Evolutionary conservation across 495 filamentous ascomycete species (phyloP).

Genomic region (Pseudevernia furfuracea): DNA sequence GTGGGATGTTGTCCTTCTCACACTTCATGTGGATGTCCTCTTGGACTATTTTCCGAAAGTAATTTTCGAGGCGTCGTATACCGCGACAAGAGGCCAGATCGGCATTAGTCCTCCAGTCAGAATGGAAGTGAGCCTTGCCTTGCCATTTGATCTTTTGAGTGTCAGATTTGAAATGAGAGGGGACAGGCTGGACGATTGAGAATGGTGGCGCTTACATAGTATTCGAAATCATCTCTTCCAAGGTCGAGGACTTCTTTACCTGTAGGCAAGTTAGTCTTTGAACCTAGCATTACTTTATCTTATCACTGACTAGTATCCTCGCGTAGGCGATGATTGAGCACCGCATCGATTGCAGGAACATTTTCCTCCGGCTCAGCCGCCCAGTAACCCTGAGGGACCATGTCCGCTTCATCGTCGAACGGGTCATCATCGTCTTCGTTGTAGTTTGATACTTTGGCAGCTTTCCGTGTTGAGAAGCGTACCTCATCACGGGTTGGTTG

Average conservation of each 20-base stretch:
- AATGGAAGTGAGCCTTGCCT: conserved; percentile 85
- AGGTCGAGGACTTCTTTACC: conserved; percentile 43
- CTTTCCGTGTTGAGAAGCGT: conserved; percentile 83
- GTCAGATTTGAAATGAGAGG: conserved; percentile 11
- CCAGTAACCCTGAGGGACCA: conserved; percentile 56
- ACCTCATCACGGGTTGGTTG: conserved; percentile 62
- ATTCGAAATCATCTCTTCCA: conserved; percentile 78
- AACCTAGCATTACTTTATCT: background rate
- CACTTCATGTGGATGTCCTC: conserved; percentile 63
- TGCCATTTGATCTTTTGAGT: conserved; percentile 81
- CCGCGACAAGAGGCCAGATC: conserved; percentile 61
- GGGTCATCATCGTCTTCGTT: conserved; percentile 76
- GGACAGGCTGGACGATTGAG: background rate
- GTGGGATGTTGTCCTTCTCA: conserved; percentile 61
- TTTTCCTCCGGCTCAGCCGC: conserved; percentile 55
- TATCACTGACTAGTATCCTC: conserved; percentile 50
- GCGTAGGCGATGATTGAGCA: conserved; percentile 76
- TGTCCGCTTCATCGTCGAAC: conserved; percentile 60
- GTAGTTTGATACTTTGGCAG: conserved; percentile 77
- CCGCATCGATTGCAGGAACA: conserved; percentile 74
- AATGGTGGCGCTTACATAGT: conserved; percentile 46
- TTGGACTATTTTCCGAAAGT: conserved; percentile 71
- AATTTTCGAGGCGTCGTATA: conserved; percentile 84
- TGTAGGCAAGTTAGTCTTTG: conserved; percentile 8
- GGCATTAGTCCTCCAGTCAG: conserved; percentile 83